Evolutionary conservation across 148 eudicot species (phyloP).

Genomic region (Rhododendron simsii): DNA sequence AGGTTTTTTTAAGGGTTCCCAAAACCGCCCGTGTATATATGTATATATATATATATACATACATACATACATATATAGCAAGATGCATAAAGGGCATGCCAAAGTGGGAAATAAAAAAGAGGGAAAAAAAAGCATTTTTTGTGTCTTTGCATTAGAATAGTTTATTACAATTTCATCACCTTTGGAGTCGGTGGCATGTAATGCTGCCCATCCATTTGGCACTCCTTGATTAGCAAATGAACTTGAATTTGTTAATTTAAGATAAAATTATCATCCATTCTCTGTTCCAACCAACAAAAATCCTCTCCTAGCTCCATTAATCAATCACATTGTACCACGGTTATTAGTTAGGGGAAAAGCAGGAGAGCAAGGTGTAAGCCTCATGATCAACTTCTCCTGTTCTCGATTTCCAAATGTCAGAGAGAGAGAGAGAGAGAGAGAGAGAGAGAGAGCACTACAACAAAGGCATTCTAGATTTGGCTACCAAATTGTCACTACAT

Average conservation of each 20-base stretch:
- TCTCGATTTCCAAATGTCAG: not conserved
- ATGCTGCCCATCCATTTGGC: slow-evolving; percentile 13
- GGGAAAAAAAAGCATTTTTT: not conserved
- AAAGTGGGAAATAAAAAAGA: not conserved
- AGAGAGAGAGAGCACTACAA: too few relatives aligned
- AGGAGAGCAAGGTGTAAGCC: slow-evolving; percentile 6
- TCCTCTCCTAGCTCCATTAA: too few relatives aligned
- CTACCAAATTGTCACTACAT: too few relatives aligned
- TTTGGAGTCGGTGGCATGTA: slow-evolving; percentile 12
- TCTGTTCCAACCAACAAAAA: too few relatives aligned
- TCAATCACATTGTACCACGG: too few relatives aligned
- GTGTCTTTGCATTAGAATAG: not conserved
- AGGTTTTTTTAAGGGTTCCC: too few relatives aligned
- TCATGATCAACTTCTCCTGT: not conserved
- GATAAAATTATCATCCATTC: not conserved
- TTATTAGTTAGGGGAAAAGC: not conserved
- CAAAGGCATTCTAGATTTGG: too few relatives aligned
- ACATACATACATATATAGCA: too few relatives aligned
- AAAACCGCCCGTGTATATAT: too few relatives aligned
- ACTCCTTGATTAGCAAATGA: not conserved
- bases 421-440: too few relatives aligned
- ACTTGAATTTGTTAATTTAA: not conserved
- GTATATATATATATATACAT: too few relatives aligned
- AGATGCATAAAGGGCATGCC: not conserved
- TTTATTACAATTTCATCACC: not conserved